A percentile compares a stretch with the other conserved stretches of the same genome.
phyloP scores from a whole-genome alignment of 1,139 yeast genomes.

The Citeromyces hawaiiensis region DNA sequence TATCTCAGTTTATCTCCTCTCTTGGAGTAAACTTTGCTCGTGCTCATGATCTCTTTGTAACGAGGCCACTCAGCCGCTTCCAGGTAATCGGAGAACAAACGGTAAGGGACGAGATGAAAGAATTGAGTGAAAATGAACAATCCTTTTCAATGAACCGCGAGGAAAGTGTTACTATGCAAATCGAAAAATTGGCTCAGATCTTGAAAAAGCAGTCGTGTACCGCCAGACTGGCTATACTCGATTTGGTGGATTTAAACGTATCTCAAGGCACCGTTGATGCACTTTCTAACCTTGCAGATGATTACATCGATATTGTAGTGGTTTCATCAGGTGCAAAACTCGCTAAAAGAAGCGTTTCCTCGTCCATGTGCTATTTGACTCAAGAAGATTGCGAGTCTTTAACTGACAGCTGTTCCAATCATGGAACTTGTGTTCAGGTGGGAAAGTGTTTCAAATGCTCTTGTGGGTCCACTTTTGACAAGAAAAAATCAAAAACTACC shows the following conservation, averaged over 20 bases:
- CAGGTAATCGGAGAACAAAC: neutral
- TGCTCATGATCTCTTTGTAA: neutral
- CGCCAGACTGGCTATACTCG: neutral
- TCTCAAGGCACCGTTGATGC: neutral
- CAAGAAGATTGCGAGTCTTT: conserved; percentile 38
- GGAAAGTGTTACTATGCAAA: neutral
- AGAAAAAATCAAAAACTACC: conserved; percentile 34
- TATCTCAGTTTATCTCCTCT: neutral
- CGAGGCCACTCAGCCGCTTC: neutral
- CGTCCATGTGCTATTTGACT: conserved; percentile 22
- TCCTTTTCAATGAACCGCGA: neutral
- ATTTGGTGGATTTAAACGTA: neutral
- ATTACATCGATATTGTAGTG: neutral
- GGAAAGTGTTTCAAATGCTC: conserved; percentile 42
- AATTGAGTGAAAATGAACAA: neutral
- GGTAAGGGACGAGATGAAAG: neutral
- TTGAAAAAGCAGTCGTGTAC: neutral
- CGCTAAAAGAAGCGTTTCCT: neutral
- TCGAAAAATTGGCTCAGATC: neutral
- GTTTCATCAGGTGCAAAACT: neutral
- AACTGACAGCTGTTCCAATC: conserved; percentile 47
- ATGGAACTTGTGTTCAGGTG: conserved; percentile 40
- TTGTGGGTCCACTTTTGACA: conserved; percentile 38
- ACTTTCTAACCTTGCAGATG: neutral
- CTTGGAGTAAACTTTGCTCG: neutral